Evolutionary conservation across 2,329 filamentous ascomycete species (phyloP).

Genomic region (Podosphaera aphanis): DNA sequence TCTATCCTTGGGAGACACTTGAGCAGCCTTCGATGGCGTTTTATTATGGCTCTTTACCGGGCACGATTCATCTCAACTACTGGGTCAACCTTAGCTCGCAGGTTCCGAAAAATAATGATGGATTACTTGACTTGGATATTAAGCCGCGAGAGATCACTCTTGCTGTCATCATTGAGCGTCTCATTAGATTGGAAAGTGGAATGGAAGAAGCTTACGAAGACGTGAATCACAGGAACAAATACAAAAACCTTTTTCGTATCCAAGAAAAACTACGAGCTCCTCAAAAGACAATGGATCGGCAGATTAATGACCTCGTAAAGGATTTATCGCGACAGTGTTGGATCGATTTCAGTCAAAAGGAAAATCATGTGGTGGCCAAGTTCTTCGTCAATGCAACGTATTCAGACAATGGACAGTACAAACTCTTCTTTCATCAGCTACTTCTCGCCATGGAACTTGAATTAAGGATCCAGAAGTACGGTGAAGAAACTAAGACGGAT

Average conservation of each 20-base stretch:
- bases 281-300: slow-evolving; percentile 40
- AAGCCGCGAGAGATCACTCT: slow-evolving; percentile 38
- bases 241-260: slow-evolving; percentile 42
- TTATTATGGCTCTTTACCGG: slow-evolving; percentile 39
- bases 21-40: slow-evolving; percentile 54
- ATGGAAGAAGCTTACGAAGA: slow-evolving; percentile 31
- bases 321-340: slow-evolving; percentile 45
- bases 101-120: slow-evolving; percentile 19
- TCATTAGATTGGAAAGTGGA: slow-evolving; percentile 32
- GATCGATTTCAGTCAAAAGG: slow-evolving; percentile 47
- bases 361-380: slow-evolving; percentile 50
- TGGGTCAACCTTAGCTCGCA: slow-evolving; percentile 31
- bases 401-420: slow-evolving; percentile 28
- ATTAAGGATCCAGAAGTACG: slow-evolving; percentile 43
- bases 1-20: slow-evolving; percentile 40
- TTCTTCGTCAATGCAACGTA: slow-evolving; percentile 42
- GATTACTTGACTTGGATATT: slow-evolving; percentile 31
- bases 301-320: slow-evolving; percentile 49
- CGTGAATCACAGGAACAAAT: slow-evolving; percentile 39
- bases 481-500: slow-evolving; percentile 39
- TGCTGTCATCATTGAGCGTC: slow-evolving; percentile 30
- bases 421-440: slow-evolving; percentile 54
- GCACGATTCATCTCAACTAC: slow-evolving; percentile 49
- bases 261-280: slow-evolving; percentile 37
- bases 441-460: slow-evolving; percentile 50